These are phyloP conservation scores for Zasmidium angulare DNA, from an alignment of 2,329 filamentous ascomycete species.

Conservation along the genomic window DNA sequence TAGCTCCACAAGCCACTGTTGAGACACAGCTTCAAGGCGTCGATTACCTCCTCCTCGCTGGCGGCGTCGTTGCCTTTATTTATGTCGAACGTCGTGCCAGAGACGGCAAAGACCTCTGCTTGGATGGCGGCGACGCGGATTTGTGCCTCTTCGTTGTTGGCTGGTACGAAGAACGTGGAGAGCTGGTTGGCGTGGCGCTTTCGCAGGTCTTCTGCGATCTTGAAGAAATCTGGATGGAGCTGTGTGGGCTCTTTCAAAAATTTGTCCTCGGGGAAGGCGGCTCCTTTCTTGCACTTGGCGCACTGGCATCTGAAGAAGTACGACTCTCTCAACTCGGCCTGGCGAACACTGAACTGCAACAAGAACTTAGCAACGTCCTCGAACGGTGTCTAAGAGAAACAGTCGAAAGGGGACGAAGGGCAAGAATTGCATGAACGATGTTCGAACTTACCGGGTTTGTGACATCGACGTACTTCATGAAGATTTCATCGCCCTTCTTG, in stretches of 20 bases:
- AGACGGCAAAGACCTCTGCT: constrained; percentile 28
- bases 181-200: constrained; percentile 24
- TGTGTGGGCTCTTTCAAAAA: constrained; percentile 38
- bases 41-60: constrained; percentile 26
- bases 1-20: constrained; percentile 46
- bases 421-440: neutral
- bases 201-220: constrained; percentile 22
- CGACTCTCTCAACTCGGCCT: constrained; percentile 51
- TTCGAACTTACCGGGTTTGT: constrained; percentile 44
- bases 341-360: constrained; percentile 44
- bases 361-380: neutral
- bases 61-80: constrained; percentile 26
- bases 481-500: constrained; percentile 56
- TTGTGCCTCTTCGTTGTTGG: constrained; percentile 19
- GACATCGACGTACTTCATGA: constrained; percentile 62
- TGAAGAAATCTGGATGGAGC: constrained; percentile 23
- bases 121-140: constrained; percentile 26
- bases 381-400: too few relatives aligned
- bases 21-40: constrained; percentile 29
- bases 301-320: constrained; percentile 63
- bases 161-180: constrained; percentile 19
- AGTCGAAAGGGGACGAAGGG: neutral
- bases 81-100: constrained; percentile 24
- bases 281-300: constrained; percentile 46
- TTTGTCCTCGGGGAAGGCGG: constrained; percentile 41